phyloP scores from a whole-genome alignment of 257 asterid species.

The Cruciata laevipes region DNA sequence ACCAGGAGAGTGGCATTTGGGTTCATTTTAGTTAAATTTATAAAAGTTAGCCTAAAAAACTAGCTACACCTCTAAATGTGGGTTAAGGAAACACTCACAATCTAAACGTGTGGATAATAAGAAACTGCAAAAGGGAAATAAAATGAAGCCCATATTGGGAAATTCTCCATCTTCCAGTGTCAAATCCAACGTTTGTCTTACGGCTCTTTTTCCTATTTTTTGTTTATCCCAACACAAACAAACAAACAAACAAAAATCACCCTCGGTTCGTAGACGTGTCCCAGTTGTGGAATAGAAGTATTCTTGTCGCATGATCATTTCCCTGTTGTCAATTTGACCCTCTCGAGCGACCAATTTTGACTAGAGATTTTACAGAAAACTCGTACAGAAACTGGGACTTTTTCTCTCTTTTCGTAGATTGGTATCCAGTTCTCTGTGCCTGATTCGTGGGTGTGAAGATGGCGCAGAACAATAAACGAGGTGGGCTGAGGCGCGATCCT shows the following conservation, averaged over 20 bases:
- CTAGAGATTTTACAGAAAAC: neutral
- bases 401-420: neutral
- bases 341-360: neutral
- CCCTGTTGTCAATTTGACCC: neutral
- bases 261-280: neutral
- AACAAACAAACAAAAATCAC: neutral
- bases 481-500: constrained; percentile 6
- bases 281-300: neutral
- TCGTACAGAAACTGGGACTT: neutral
- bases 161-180: no score
- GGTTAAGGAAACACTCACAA: neutral
- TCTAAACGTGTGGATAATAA: neutral
- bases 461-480: constrained; percentile 11
- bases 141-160: neutral
- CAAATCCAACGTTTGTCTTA: neutral
- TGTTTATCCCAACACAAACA: neutral
- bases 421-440: neutral
- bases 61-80: no score
- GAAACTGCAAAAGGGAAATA: neutral
- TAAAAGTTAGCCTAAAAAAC: no score
- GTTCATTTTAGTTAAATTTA: no score
- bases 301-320: neutral
- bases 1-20: no score
- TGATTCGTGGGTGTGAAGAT: constrained; percentile 10
- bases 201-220: no score